Conservation (phyloP, 2,329 filamentous ascomycete genomes). For the Aspergillus pseudoviridinutans region DNA sequence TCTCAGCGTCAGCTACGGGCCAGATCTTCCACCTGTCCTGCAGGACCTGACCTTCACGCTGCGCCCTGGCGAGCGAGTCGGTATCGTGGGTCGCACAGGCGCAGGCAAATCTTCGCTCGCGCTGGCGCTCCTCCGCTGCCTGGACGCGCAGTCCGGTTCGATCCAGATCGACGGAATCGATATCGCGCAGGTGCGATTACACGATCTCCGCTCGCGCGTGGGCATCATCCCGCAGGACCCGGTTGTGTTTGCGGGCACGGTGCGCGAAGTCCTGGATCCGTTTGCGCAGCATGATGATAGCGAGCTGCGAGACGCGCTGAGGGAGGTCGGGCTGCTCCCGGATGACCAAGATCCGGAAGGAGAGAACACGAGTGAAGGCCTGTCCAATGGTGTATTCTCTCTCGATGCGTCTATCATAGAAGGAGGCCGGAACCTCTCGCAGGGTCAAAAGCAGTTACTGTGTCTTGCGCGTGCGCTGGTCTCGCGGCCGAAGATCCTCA, state of each 20-base stretch:
- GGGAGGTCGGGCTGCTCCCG: too few relatives aligned
- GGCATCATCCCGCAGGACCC: slow-evolving; percentile 80
- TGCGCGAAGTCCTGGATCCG: slow-evolving; percentile 71
- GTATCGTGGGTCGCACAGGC: slow-evolving; percentile 72
- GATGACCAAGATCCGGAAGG: too few relatives aligned
- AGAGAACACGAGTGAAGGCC: too few relatives aligned
- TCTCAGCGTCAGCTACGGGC: slow-evolving; percentile 66
- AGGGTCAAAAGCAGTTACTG: slow-evolving; percentile 27
- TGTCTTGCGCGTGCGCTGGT: slow-evolving; percentile 51
- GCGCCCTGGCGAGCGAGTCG: slow-evolving; percentile 65
- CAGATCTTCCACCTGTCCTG: slow-evolving; percentile 65
- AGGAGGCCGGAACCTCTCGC: slow-evolving; percentile 59
- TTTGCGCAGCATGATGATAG: slow-evolving; percentile 65
- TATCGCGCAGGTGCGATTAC: slow-evolving; percentile 66
- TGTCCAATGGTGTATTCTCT: too few relatives aligned
- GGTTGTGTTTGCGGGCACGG: slow-evolving; percentile 72
- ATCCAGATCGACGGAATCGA: slow-evolving; percentile 71
- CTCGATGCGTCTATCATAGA: slow-evolving; percentile 56
- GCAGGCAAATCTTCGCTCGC: slow-evolving; percentile 75
- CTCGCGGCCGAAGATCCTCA: slow-evolving; percentile 69
- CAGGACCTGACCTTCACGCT: slow-evolving; percentile 66
- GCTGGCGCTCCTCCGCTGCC: slow-evolving; percentile 71
- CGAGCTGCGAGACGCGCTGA: slow-evolving; percentile 44
- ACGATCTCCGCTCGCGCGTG: slow-evolving; percentile 64
- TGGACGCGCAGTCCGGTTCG: slow-evolving; percentile 63